These are phyloP conservation scores for Phoenix roebelenii DNA, from an alignment of 176 grass and related monocot species.

Conservation along the genomic window DNA sequence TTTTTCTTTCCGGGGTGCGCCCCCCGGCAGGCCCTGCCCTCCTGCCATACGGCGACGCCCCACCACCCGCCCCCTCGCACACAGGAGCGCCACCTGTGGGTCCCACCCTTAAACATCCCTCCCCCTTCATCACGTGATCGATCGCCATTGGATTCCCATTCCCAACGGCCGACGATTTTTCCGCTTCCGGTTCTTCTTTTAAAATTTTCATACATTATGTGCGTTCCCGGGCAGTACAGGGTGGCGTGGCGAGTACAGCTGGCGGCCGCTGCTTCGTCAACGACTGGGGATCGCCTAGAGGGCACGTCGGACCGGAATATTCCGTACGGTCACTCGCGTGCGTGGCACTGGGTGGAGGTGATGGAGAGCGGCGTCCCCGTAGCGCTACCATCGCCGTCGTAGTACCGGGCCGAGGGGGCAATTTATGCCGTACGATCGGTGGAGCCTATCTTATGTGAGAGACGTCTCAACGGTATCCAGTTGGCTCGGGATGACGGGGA, in stretches of 20 bases:
- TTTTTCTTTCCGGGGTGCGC: neutral
- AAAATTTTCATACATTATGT: no score
- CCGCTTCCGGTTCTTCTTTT: no score
- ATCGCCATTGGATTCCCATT: no score
- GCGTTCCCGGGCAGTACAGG: conserved; percentile 24
- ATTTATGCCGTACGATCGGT: no score
- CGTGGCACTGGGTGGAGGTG: neutral
- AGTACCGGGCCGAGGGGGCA: no score
- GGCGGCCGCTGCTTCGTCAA: conserved; percentile 19
- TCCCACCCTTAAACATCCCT: neutral
- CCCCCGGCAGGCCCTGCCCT: neutral
- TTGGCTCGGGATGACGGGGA: neutral
- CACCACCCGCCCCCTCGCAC: neutral
- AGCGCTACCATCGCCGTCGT: no score
- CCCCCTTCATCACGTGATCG: no score
- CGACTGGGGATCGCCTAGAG: no score
- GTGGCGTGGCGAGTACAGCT: conserved; percentile 29
- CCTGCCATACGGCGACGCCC: conserved; percentile 17
- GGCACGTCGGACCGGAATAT: neutral
- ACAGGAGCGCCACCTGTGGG: neutral
- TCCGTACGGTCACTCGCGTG: no score
- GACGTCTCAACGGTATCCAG: no score
- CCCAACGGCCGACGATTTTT: no score
- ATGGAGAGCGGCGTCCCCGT: conserved; percentile 34
- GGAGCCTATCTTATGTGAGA: no score